Base-by-base conservation (phyloP, 2,329 filamentous ascomycete genomes). In the Lasiodiplodia citricola region DNA sequence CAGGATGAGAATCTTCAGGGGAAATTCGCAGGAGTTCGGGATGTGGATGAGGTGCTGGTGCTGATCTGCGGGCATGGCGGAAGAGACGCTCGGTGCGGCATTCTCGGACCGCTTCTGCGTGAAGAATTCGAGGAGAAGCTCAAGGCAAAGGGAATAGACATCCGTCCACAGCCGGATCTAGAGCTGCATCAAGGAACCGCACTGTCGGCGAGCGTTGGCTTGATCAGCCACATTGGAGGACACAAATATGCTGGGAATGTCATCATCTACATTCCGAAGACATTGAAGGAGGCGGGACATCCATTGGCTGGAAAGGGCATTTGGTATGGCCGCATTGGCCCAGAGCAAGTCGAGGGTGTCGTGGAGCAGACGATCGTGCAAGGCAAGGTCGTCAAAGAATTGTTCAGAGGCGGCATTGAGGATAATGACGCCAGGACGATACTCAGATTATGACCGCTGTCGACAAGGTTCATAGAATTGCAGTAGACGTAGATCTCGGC, bases 191-290 rank as follows among this genome's bases (percentile, higher is more conserved):
- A 50, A 14, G 55, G 55, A 18, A 21, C 31, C 6, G 55, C 23
- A 18, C 35, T 56, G 35, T 68, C 58, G 31, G 91, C 89, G 2
- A 82, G 89, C 58, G 86, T 94, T 0, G 92, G 88, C 0, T 75
- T 91, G 67, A 91, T 94, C 67, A 93, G 90, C 70, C 93, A 96
- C 74, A 90, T 96, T 66, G 92, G 92, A 0, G 93, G 93, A 0
- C 93, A 96, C 80, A 94, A 94, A 77, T 95, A 91, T 77, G 93
- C 93, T 0, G 93, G 93, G 1, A 96, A 96, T 77, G 87, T 95
- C 44, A 93, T 96, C 58, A 80, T 96, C 1, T 96, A 96, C 74
- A 77, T 96, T 5, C 92, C 93, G 4, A 90, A 89, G 0, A 75
- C 75, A 2, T 74, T 68, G 18, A 55, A 57, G 64, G 44, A 4